Evolutionary conservation across 192 early-diverging fungal genomes (phyloP), one percentile per base, ranked within the genome.

Genomic region (Radiomyces spectabilis): DNA sequence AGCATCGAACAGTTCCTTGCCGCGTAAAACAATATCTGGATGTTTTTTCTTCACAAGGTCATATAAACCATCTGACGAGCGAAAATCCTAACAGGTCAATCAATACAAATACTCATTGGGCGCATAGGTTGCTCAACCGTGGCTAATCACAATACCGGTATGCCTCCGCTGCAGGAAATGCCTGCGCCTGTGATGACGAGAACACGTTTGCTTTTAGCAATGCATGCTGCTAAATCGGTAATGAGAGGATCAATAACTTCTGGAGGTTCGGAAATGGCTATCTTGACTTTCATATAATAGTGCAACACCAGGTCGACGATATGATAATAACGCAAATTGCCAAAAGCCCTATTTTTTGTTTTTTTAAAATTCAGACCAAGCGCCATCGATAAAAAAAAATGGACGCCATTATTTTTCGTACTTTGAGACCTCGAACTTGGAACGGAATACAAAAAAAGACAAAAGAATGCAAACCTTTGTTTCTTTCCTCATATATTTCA

Each of bases 1-100:
- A 24, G 91, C 92, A 55, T 93, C 89, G 66, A 95, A 93, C 15
- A 95, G 72, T 56, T 93, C 92, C 54, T 84, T 73, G 47, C 92
- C 92, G 32, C 75, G 79, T 21, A 86, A 59, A 35, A 94, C 79
- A 6, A 72, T 71, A 8, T 72, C 59, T 10, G 89, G 88, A 65
- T 87, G 88, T 45, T 79, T 72, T 43, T 73, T 73, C 59, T 91
- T 91, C 26, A 95, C 81, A 10, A 89, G 71, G 50, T 83, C 85
- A 73, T 92, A 95, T n/a, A 95, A 74, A 30, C 92, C 92, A 50
- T 87, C 79, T 9, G 75, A 61, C 7, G 88, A 89, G 24, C 89
- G 84, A 60, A 92, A 92, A 71, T 92, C 91, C 90, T 90, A 62
- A 49, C 1, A 43, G 47, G 24, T 30, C 4, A 8, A 41, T 38